Evolutionary conservation across 345 rosid genomes (phyloP).

Genomic region (Sapria himalayana): DNA sequence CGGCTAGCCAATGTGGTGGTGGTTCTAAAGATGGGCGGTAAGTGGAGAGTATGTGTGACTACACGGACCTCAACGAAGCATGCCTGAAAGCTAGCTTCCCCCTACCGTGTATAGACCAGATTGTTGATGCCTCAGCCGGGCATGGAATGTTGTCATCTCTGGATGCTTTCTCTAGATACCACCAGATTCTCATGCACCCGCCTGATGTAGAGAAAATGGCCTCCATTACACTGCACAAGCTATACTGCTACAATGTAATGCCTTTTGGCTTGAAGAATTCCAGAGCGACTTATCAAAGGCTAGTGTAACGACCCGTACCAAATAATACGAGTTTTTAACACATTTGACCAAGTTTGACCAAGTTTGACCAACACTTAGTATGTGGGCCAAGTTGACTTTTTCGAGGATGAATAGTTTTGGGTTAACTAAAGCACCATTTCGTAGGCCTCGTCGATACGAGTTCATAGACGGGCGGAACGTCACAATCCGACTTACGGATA

Average conservation of each 20-base stretch:
- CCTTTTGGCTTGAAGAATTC: slow-evolving; percentile 5
- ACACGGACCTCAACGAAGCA: neutral
- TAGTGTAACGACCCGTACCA: too few species aligned
- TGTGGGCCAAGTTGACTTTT: too few species aligned
- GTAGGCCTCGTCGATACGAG: too few species aligned
- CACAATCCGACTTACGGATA: too few species aligned
- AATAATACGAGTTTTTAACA: too few species aligned
- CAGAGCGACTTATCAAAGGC: neutral
- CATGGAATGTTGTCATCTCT: neutral
- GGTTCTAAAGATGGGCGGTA: too few species aligned
- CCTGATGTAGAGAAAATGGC: neutral
- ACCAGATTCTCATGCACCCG: neutral
- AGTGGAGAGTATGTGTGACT: slow-evolving; percentile 2
- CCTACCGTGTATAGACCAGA: neutral
- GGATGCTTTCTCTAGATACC: slow-evolving; percentile 3
- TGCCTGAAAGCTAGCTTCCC: slow-evolving; percentile 1
- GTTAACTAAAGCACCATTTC: too few species aligned
- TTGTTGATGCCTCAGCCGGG: neutral
- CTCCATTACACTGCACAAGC: neutral
- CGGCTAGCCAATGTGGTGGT: too few species aligned
- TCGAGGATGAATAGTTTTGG: too few species aligned
- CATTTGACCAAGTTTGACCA: too few species aligned
- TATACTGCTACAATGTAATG: neutral
- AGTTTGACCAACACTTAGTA: too few species aligned
- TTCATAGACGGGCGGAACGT: too few species aligned